phyloP scores from a whole-genome alignment of 306 rosid species.

The Inga laurina region DNA sequence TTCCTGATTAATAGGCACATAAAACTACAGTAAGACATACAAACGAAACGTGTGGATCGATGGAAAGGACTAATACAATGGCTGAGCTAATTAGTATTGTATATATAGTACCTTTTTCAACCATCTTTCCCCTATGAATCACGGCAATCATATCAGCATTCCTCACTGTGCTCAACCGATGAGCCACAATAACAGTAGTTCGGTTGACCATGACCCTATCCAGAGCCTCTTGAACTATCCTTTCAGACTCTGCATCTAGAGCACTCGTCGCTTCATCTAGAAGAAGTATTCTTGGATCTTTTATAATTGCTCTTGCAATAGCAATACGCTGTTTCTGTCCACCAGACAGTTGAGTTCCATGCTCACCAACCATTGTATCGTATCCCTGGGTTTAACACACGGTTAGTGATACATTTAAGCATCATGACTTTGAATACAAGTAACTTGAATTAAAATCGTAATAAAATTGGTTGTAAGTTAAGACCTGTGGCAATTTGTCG shows the following conservation, averaged over 20 bases:
- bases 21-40: neutral
- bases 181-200: constrained; percentile 80
- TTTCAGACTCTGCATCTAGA: constrained; percentile 82
- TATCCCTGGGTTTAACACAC: constrained; percentile 46
- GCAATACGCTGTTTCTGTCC: constrained; percentile 88
- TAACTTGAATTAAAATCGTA: neutral
- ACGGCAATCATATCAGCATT: constrained; percentile 75
- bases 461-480: neutral
- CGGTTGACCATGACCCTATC: constrained; percentile 79
- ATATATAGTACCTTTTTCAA: constrained; percentile 60
- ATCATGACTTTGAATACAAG: neutral
- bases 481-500: constrained; percentile 78
- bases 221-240: constrained; percentile 78
- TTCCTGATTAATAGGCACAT: constrained; percentile 50
- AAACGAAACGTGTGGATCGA: neutral
- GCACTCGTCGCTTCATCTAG: constrained; percentile 91
- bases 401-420: neutral
- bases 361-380: constrained; percentile 81
- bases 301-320: constrained; percentile 79
- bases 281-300: constrained; percentile 74
- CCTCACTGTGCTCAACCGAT: constrained; percentile 79
- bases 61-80: neutral
- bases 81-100: neutral
- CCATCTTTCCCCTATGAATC: constrained; percentile 78
- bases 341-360: constrained; percentile 82